Evolutionary conservation across 2,329 filamentous ascomycete species (phyloP), one percentile per base, ranked within the genome.

Genomic region (Diatrype stigma): DNA sequence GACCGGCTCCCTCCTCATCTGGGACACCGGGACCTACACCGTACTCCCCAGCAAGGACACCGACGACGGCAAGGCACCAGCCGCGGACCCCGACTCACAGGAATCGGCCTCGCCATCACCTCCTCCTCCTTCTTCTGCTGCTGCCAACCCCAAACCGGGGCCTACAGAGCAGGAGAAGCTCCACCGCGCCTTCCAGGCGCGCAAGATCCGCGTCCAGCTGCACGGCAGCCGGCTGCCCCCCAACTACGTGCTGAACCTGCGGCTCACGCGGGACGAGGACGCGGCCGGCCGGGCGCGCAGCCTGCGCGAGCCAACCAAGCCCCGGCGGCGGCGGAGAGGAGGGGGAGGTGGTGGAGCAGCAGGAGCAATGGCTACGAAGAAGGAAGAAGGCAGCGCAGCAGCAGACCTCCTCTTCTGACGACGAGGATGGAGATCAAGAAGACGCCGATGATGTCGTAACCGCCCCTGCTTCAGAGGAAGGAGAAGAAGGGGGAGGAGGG

Each of bases 21-120:
- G 82, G 82, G 82, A 85, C 57, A 82, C 78, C 1, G 82, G 81
- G 2, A 78, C 77, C 30, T 85, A 83, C 57, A 71, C 74, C 42
- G 62, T 85, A 11, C 67, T 85, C 12, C 73, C 77, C 70, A 61
- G n/a, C 60, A 45, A 1, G 44, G 12, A 28, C 44, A 17, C 53
- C 32, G 46, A 60, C 68, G 45, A 61, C n/a, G 35, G 40, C 53
- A 2, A 30, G 6, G 17, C 61, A 1, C 63, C 69, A 3, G 51
- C 52, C 2, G 55, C 54, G 2, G 63, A 66, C 37, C 69, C 69
- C 0, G 61, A 70, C 49, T 73, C 72, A 0, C 68, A 73, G 30
- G 62, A 60, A 1, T 62, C 63, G 10, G n/a, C n/a, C n/a, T n/a
- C n/a, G 66, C 19, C 63, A 61, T 3, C 49, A 56, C 5, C 45